Conservation (phyloP, 2,329 filamentous ascomycete genomes). For the Sclerotinia spermophila region DNA sequence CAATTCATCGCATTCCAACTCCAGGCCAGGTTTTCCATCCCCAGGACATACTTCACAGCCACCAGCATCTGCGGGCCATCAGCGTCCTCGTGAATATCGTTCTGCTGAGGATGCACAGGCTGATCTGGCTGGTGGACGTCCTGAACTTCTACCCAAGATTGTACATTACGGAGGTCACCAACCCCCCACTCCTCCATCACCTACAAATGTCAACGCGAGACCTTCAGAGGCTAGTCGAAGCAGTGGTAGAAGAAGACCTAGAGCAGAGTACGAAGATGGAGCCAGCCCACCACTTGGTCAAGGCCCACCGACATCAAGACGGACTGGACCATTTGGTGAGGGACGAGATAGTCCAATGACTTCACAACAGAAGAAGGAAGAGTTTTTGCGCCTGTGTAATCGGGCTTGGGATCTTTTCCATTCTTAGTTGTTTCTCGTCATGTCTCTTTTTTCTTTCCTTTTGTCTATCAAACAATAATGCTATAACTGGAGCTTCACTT, state of each 20-base stretch:
- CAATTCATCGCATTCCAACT: slow-evolving; percentile 60
- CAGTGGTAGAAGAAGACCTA: slow-evolving; percentile 68
- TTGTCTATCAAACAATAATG: not conserved
- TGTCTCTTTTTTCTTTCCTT: not conserved
- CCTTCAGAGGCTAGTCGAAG: slow-evolving; percentile 41
- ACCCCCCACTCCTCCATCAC: slow-evolving; percentile 75
- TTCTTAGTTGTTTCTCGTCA: slow-evolving; percentile 50
- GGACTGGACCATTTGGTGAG: slow-evolving; percentile 69
- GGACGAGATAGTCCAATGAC: slow-evolving; percentile 81
- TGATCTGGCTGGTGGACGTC: slow-evolving; percentile 83
- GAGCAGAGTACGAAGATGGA: slow-evolving; percentile 92
- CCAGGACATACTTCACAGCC: slow-evolving; percentile 47
- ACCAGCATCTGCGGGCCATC: slow-evolving; percentile 58
- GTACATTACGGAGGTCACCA: slow-evolving; percentile 95
- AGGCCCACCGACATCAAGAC: slow-evolving; percentile 58
- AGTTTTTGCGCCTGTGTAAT: slow-evolving; percentile 82
- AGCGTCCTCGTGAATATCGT: slow-evolving; percentile 78
- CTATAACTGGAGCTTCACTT: slow-evolving; percentile 8
- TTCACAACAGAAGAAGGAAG: slow-evolving; percentile 81
- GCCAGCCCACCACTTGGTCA: slow-evolving; percentile 79
- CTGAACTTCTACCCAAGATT: slow-evolving; percentile 86
- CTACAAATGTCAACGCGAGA: slow-evolving; percentile 37
- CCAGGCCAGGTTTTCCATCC: slow-evolving; percentile 68
- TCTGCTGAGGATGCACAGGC: slow-evolving; percentile 95
- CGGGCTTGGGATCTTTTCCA: slow-evolving; percentile 97